Evolutionary conservation across 768 basidiomycete genomes (phyloP).

Genomic region (Suillus clintonianus): DNA sequence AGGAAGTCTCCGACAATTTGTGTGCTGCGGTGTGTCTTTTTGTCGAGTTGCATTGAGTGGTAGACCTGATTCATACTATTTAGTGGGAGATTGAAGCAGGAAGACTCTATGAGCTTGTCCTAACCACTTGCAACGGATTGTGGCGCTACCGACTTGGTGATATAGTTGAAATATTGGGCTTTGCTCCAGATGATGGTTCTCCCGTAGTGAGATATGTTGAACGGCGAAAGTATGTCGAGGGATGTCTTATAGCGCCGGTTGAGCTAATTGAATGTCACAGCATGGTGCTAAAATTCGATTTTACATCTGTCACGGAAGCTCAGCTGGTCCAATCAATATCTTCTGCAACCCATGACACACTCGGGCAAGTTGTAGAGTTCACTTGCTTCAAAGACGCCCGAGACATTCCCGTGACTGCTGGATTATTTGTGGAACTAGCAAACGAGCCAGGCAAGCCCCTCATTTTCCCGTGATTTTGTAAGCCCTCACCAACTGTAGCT

Average conservation of each 20-base stretch:
- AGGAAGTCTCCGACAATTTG: conserved; percentile 14
- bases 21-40: conserved; percentile 14
- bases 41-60: not conserved
- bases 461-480: conserved; percentile 1
- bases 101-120: conserved; percentile 17
- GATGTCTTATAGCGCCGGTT: not conserved
- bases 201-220: conserved; percentile 22
- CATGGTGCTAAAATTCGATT: conserved; percentile 8
- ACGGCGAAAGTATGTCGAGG: conserved; percentile 15
- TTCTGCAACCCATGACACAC: conserved; percentile 8
- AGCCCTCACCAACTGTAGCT: not conserved
- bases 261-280: conserved; percentile 10
- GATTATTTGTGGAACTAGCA: conserved; percentile 13
- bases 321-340: conserved; percentile 12
- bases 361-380: conserved; percentile 15
- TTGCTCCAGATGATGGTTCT: conserved; percentile 18
- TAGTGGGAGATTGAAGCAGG: conserved; percentile 19
- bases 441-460: conserved; percentile 13
- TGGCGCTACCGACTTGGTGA: conserved; percentile 28
- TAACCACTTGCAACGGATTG: conserved; percentile 21
- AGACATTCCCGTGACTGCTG: conserved; percentile 1
- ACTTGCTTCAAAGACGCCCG: conserved; percentile 3
- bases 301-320: conserved; percentile 9
- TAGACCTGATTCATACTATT: conserved; percentile 2
- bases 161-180: conserved; percentile 17